These are phyloP conservation scores for Candida chilensis DNA, from an alignment of 805 yeast species.

Conservation along the genomic window DNA sequence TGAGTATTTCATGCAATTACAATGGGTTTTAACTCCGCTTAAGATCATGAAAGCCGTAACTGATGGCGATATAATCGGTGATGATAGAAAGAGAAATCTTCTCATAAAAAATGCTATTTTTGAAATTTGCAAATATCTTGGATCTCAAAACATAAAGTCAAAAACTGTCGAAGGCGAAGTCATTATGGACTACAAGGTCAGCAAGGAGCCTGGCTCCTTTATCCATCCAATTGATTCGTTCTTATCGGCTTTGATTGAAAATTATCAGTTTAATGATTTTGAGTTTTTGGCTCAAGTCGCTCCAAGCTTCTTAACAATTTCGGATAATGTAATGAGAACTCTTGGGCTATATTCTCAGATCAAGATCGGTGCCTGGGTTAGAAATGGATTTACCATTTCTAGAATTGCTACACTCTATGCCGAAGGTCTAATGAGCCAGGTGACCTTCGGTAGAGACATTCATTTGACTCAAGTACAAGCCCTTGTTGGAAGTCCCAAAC, in stretches of 20 bases:
- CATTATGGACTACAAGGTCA: conserved; percentile 28
- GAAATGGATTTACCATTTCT: conserved; percentile 54
- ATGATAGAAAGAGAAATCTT: conserved; percentile 2
- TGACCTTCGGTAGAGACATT: conserved; percentile 31
- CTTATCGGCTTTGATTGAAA: conserved; percentile 33
- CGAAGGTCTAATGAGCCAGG: conserved; percentile 28
- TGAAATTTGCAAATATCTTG: conserved; percentile 16
- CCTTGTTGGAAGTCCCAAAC: conserved; percentile 24
- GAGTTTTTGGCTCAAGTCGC: conserved; percentile 5
- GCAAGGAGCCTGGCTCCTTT: conserved; percentile 43
- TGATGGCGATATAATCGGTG: conserved; percentile 3
- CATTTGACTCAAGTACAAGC: conserved; percentile 36
- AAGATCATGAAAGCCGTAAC: conserved; percentile 28
- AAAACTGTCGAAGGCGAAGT: conserved; percentile 14
- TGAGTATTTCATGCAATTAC: conserved; percentile 40
- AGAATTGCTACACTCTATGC: conserved; percentile 42
- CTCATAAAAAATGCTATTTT: conserved; percentile 21
- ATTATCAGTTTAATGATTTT: conserved; percentile 15
- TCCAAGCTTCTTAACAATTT: conserved; percentile 31
- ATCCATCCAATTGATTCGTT: conserved; percentile 53
- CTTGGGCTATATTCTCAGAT: conserved; percentile 56
- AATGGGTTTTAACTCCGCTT: conserved; percentile 33
- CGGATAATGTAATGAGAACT: conserved; percentile 52
- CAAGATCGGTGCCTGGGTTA: conserved; percentile 59
- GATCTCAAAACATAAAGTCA: conserved; percentile 11